phyloP scores from a whole-genome alignment of 495 filamentous ascomycete genomes.

The Cercophora samala region DNA sequence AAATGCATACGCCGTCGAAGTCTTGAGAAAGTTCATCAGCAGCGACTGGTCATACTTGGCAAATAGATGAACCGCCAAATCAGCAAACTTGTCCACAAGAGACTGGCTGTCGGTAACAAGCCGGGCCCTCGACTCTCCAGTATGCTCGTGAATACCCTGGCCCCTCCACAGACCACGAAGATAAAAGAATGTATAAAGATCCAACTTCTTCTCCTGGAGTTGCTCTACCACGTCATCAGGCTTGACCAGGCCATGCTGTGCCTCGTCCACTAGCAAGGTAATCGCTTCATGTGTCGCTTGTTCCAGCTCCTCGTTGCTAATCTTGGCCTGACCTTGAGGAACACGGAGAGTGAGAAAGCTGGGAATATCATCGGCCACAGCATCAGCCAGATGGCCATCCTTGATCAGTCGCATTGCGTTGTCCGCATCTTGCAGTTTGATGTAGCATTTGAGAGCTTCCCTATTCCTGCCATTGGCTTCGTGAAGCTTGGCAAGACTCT shows the following conservation, averaged over 20 bases:
- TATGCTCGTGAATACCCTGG: slow-evolving; percentile 49
- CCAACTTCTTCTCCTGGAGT: slow-evolving; percentile 52
- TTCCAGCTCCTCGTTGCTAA: slow-evolving; percentile 67
- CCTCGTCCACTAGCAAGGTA: slow-evolving; percentile 82
- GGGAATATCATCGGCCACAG: slow-evolving; percentile 82
- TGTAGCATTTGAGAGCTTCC: slow-evolving; percentile 84
- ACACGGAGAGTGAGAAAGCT: slow-evolving; percentile 85
- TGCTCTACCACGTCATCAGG: slow-evolving; percentile 75
- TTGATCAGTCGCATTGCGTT: slow-evolving; percentile 79
- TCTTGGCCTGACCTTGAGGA: slow-evolving; percentile 65
- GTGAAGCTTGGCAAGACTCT: slow-evolving; percentile 78
- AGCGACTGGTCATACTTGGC: slow-evolving; percentile 74
- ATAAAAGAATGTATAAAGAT: slow-evolving; percentile 88
- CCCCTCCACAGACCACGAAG: slow-evolving; percentile 80
- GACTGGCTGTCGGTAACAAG: slow-evolving; percentile 60
- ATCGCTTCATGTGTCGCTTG: slow-evolving; percentile 76
- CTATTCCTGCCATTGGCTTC: slow-evolving; percentile 72
- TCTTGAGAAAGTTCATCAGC: slow-evolving; percentile 82
- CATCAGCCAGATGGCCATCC: slow-evolving; percentile 79
- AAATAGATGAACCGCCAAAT: slow-evolving; percentile 80
- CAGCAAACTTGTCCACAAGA: slow-evolving; percentile 80
- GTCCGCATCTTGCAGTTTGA: slow-evolving; percentile 86
- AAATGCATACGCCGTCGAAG: slow-evolving; percentile 77
- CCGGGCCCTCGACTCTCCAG: slow-evolving; percentile 43
- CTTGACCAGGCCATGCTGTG: slow-evolving; percentile 78